Conservation (phyloP, 768 basidiomycete genomes). For the Amanita pseudoporphyria region DNA sequence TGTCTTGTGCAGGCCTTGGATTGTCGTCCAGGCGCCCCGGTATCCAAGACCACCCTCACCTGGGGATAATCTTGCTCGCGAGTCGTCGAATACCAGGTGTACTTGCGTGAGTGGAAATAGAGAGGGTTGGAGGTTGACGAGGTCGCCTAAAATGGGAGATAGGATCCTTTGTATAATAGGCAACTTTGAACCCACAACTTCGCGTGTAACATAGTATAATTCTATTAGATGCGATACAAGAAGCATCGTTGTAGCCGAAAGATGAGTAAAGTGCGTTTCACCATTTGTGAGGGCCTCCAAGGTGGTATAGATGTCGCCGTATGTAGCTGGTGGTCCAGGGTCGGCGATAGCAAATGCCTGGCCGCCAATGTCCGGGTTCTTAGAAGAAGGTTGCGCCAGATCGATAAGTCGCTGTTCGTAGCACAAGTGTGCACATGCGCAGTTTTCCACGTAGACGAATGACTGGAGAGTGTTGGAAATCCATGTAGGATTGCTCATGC, state of each 20-base stretch:
- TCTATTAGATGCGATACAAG: conserved; percentile 53
- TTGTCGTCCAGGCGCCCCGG: conserved; percentile 44
- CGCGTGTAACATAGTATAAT: conserved; percentile 38
- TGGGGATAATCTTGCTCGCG: conserved; percentile 46
- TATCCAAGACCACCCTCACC: conserved; percentile 58
- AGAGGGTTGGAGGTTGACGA: conserved; percentile 50
- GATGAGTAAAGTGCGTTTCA: conserved; percentile 39
- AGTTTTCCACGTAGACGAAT: conserved; percentile 71
- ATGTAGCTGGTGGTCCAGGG: conserved; percentile 52
- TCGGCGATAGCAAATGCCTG: conserved; percentile 61
- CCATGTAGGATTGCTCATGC: conserved; percentile 57
- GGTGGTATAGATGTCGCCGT: conserved; percentile 49
- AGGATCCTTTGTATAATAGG: conserved; percentile 27
- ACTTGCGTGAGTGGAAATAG: conserved; percentile 42
- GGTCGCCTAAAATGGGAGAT: conserved; percentile 36
- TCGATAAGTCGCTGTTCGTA: conserved; percentile 69
- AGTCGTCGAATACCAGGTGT: conserved; percentile 57
- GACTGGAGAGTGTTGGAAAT: conserved; percentile 46
- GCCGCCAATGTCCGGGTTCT: conserved; percentile 60
- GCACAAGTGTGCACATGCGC: conserved; percentile 57
- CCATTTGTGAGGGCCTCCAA: conserved; percentile 49
- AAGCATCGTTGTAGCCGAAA: conserved; percentile 60
- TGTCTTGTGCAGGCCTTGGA: conserved; percentile 50
- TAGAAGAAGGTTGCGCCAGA: conserved; percentile 27
- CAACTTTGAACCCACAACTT: conserved; percentile 23